phyloP scores from a whole-genome alignment of 768 basidiomycete genomes.

The Boletus rubroflammeus region DNA sequence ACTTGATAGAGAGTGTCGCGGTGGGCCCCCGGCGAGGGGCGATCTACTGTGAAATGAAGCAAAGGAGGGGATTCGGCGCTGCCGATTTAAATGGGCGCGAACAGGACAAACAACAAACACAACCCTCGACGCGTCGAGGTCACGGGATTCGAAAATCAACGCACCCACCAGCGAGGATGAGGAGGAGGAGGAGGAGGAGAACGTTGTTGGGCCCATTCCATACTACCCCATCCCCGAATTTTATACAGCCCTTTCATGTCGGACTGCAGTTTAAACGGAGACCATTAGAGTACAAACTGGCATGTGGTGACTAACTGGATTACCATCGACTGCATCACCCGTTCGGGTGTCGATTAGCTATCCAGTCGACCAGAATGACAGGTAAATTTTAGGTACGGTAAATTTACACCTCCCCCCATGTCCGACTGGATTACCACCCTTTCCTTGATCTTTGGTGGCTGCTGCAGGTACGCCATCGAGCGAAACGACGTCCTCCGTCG shows the following conservation, averaged over 20 bases:
- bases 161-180: neutral
- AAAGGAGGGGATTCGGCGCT: neutral
- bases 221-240: neutral
- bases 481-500: neutral
- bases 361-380: no score
- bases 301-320: no score
- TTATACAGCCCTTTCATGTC: neutral
- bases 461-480: constrained; percentile 58
- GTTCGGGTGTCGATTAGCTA: no score
- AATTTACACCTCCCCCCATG: no score
- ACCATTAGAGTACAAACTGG: neutral
- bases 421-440: constrained; percentile 61
- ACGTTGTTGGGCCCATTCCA: neutral
- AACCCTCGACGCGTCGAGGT: constrained; percentile 23
- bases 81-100: constrained; percentile 10
- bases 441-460: constrained; percentile 82
- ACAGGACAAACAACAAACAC: constrained; percentile 15
- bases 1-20: constrained; percentile 31
- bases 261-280: neutral
- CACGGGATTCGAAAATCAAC: constrained; percentile 29
- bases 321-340: no score
- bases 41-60: constrained; percentile 15
- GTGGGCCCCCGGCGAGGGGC: constrained; percentile 1
- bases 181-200: no score
- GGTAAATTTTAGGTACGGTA: no score